phyloP scores from a whole-genome alignment of 2,329 filamentous ascomycete species.

The Penicillium glabrum region DNA sequence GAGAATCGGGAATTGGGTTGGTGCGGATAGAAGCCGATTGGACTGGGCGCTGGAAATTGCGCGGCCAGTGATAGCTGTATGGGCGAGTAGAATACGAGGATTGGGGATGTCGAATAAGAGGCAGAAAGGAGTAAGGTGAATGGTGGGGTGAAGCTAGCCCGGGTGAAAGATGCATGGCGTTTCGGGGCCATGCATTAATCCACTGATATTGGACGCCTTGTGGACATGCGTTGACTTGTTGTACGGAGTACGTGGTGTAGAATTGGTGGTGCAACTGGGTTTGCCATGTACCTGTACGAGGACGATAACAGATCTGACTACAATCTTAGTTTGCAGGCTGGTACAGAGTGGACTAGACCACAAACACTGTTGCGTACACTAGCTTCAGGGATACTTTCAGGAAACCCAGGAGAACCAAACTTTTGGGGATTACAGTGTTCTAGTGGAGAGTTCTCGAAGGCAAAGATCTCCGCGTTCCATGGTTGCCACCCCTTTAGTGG shows the following conservation, averaged over 20 bases:
- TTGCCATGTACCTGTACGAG: not conserved
- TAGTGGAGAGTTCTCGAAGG: slow-evolving; percentile 1
- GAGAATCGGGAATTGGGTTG: not conserved
- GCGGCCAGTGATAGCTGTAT: not conserved
- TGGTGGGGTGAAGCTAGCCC: not conserved
- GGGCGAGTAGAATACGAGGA: not conserved
- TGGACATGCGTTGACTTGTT: not conserved
- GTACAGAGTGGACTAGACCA: no score
- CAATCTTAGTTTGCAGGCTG: not conserved
- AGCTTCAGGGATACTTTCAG: not conserved
- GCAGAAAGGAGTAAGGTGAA: slow-evolving; percentile 1
- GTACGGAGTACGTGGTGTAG: not conserved
- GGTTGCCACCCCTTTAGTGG: slow-evolving; percentile 1
- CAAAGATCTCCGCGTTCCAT: not conserved
- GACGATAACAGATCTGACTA: slow-evolving; percentile 1
- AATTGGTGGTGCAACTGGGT: not conserved
- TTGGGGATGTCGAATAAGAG: not conserved
- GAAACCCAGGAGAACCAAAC: not conserved
- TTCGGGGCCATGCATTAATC: not conserved
- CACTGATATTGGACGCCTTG: not conserved
- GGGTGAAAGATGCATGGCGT: slow-evolving; percentile 2
- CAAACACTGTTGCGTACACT: not conserved
- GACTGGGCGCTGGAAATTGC: slow-evolving; percentile 1
- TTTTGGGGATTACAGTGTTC: not conserved
- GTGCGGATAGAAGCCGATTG: slow-evolving; percentile 9